Percentiles rank a stretch among this genome's conserved stretches.
phyloP scores from a whole-genome alignment of 148 eudicot species.

The Euryodendron excelsum region DNA sequence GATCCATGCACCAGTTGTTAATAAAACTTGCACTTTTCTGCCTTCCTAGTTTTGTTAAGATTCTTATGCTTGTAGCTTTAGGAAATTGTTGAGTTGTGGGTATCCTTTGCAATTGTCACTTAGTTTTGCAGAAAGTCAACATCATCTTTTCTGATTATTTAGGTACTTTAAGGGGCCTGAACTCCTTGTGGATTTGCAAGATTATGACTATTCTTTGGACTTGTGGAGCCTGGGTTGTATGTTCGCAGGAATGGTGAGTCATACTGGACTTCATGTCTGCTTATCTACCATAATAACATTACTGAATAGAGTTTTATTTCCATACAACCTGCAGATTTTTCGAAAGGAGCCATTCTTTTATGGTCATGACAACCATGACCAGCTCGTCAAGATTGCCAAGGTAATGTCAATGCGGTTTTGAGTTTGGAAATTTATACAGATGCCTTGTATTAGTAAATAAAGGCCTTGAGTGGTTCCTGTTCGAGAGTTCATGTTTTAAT shows the following conservation, averaged over 20 bases:
- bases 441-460: background rate
- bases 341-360: slow-evolving; percentile 43
- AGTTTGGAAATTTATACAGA: background rate
- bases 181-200: slow-evolving; percentile 44
- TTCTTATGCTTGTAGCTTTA: background rate
- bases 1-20: no score
- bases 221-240: slow-evolving; percentile 48
- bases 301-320: background rate
- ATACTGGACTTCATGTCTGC: background rate
- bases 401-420: slow-evolving; percentile 11
- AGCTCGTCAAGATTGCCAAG: slow-evolving; percentile 47
- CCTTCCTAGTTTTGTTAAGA: background rate
- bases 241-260: slow-evolving; percentile 44
- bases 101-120: background rate
- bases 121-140: background rate
- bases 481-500: background rate
- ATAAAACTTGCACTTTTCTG: no score
- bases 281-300: background rate
- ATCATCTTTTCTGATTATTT: background rate
- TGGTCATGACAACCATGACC: slow-evolving; percentile 44
- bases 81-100: background rate
- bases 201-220: slow-evolving; percentile 41
- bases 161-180: slow-evolving; percentile 46
- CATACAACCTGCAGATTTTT: slow-evolving; percentile 33
- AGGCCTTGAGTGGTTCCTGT: background rate